Base-by-base conservation (phyloP, 2,329 filamentous ascomycete species). In the Fusarium dlaminii region DNA sequence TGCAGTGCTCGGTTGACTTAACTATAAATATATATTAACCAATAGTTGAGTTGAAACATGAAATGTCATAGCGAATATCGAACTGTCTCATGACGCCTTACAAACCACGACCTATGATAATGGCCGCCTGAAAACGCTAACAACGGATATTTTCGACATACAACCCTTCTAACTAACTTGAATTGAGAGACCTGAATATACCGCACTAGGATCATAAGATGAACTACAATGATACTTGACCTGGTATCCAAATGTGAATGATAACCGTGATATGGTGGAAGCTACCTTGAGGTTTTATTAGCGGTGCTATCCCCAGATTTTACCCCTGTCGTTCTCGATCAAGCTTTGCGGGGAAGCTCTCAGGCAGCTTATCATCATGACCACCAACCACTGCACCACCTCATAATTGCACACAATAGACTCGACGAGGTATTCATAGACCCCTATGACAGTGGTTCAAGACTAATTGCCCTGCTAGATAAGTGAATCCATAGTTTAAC, bases 271-370 rank as follows among this genome's bases (percentile, higher is more conserved):
- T 29, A 36, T 27, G 17, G 30, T 56, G 29, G 24, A 34, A 27
- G 37, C 27, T 57, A 32, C 37, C 9, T 42, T 18, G 49, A 43
- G 37, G 14, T 27, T 24, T 54, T n/a, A 40, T 54, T 42, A 42
- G 46, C 14, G 45, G 36, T n/a, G 17, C 40, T 42, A 22, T 57
- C 64, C 66, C 48, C 64, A 32, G 66, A 69, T 56, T 68, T 68
- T 36, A 68, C 30, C 64, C 66, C 49, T 68, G 66, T 36, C n/a
- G 14, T 45, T 43, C 42, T 63, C 10, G 29, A 68, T 49, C 56
- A 63, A 68, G 64, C 56, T 69, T 68, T 63, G 66, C 49, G 64
- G 66, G 66, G 66, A 60, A 66, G 30, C 49, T 43, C n/a, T 49
- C 30, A 68, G 29, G 43, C 36, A 46, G 20, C 20, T 39, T 43